These are phyloP conservation scores for Sugiyamaella japonica DNA, from an alignment of 1,139 yeast species.

Conservation along the genomic window DNA sequence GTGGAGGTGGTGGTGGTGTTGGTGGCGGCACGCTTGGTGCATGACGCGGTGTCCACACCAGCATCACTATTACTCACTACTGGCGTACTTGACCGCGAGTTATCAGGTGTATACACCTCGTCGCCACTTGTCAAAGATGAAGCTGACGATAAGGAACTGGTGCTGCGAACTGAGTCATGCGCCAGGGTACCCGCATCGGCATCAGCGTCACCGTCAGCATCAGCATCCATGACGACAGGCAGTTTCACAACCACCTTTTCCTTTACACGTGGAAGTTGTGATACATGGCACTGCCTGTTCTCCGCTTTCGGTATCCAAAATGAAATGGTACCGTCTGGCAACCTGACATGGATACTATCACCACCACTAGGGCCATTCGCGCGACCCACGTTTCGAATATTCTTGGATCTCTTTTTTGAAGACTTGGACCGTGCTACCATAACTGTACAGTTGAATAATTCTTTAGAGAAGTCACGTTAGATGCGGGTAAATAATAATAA, in stretches of 20 bases:
- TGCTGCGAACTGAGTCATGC: background rate
- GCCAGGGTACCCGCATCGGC: background rate
- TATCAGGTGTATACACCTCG: conserved; percentile 7
- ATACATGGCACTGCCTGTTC: background rate
- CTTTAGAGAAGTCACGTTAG: background rate
- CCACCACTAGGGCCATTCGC: background rate
- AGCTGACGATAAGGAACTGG: conserved; percentile 10
- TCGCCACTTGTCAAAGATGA: conserved; percentile 5
- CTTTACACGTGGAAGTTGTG: conserved; percentile 2
- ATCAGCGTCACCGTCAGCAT: too few relatives aligned
- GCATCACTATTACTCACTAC: background rate
- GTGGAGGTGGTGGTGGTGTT: background rate
- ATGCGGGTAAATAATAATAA: background rate
- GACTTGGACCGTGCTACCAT: conserved; percentile 1
- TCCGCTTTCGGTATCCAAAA: conserved; percentile 6
- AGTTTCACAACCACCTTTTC: conserved; percentile 12
- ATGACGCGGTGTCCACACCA: background rate
- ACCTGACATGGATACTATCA: background rate
- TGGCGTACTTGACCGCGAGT: conserved; percentile 9
- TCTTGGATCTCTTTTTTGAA: background rate
- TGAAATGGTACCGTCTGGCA: conserved; percentile 10
- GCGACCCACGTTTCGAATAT: background rate
- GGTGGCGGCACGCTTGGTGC: background rate
- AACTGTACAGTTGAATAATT: background rate
- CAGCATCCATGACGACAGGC: conserved; percentile 2